A percentile compares a stretch with the other conserved stretches of the same genome.
Evolutionary conservation across 2,329 filamentous ascomycete species (phyloP).

Genomic region (Grosmannia serpens): DNA sequence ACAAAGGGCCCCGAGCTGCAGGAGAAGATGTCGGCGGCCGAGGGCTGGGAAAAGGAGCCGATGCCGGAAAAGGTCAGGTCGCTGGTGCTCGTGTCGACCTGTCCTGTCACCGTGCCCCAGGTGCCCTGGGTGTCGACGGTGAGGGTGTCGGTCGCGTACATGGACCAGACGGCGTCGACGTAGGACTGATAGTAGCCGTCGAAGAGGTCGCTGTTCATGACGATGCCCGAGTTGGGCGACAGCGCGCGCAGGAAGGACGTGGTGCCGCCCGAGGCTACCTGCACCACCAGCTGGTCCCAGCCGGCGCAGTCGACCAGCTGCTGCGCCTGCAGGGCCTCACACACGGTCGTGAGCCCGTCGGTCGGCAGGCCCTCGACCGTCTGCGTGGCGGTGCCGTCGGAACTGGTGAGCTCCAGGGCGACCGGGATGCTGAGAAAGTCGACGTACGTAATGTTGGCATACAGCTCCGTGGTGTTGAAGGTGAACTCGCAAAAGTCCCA

Average conservation of each 20-base stretch:
- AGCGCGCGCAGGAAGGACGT: constrained; percentile 31
- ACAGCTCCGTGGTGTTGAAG: constrained; percentile 49
- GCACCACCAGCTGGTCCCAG: constrained; percentile 41
- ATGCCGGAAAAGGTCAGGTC: constrained; percentile 28
- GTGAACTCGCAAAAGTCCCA: constrained; percentile 65
- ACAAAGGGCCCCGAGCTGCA: constrained; percentile 48
- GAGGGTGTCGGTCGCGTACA: constrained; percentile 32
- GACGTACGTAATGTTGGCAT: constrained; percentile 61
- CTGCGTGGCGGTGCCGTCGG: constrained; percentile 27
- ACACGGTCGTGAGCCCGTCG: constrained; percentile 34
- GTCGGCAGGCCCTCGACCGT: constrained; percentile 37
- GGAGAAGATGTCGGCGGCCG: constrained; percentile 37
- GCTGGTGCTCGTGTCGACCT: constrained; percentile 23
- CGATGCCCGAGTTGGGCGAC: constrained; percentile 39
- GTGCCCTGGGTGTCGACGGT: constrained; percentile 40
- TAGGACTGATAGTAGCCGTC: constrained; percentile 37
- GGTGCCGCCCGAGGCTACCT: constrained; percentile 20
- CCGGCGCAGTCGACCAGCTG: constrained; percentile 32
- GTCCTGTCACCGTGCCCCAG: constrained; percentile 37
- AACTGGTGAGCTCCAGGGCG: constrained; percentile 39
- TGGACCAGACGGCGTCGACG: constrained; percentile 39
- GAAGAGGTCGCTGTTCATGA: constrained; percentile 33
- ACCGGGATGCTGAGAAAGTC: constrained; percentile 64
- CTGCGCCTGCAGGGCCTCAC: constrained; percentile 32
- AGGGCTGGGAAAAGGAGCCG: constrained; percentile 33